Evolutionary conservation across 2,329 filamentous ascomycete species (phyloP).

Genomic region (Bertia moriformis): DNA sequence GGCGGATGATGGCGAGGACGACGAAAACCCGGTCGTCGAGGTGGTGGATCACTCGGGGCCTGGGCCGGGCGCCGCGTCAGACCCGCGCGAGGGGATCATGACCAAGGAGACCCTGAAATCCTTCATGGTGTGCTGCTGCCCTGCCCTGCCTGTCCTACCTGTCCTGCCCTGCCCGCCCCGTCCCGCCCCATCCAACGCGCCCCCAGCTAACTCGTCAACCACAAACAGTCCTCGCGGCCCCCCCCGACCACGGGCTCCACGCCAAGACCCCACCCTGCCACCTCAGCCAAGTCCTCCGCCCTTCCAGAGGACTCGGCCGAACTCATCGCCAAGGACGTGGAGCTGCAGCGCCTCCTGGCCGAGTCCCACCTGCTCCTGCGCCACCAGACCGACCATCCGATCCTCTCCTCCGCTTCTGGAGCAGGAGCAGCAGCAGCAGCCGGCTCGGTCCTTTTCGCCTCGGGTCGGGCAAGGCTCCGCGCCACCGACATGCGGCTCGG

Average conservation of each 20-base stretch:
- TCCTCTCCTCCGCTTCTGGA: neutral
- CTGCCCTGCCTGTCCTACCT: too few species aligned
- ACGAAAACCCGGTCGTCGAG: neutral
- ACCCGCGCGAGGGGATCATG: too few species aligned
- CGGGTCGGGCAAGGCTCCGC: neutral
- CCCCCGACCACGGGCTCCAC: neutral
- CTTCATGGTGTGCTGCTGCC: too few species aligned
- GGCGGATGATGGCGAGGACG: neutral
- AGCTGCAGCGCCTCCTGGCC: neutral
- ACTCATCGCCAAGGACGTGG: neutral
- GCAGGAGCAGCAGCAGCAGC: too few species aligned
- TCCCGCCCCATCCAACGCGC: neutral
- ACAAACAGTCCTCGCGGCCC: neutral
- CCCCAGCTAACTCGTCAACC: neutral
- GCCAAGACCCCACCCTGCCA: neutral
- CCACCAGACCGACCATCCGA: neutral
- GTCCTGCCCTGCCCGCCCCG: neutral
- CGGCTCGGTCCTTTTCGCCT: neutral
- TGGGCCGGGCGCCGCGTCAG: too few species aligned
- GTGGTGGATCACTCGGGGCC: neutral
- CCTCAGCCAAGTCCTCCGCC: neutral
- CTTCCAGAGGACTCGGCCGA: neutral
- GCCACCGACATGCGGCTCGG: neutral
- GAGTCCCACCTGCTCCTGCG: neutral
- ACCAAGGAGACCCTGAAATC: neutral